phyloP scores from a whole-genome alignment of 768 basidiomycete species.

The Suillus fuscotomentosus region DNA sequence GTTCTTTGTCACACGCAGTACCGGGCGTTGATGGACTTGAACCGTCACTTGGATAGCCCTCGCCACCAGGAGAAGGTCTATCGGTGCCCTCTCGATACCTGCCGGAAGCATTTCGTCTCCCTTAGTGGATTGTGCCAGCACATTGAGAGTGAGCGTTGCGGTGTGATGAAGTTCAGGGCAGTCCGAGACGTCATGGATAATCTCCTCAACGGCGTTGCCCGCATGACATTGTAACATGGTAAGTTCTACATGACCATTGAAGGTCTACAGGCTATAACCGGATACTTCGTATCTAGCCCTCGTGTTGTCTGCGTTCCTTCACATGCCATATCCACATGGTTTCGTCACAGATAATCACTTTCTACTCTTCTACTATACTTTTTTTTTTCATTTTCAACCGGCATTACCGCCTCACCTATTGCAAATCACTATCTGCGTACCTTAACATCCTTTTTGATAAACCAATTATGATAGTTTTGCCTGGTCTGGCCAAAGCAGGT shows the following conservation, averaged over 20 bases:
- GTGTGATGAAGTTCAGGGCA: conserved; percentile 45
- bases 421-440: conserved; percentile 2
- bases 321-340: neutral
- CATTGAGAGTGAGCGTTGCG: conserved; percentile 63
- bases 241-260: neutral
- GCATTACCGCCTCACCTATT: neutral
- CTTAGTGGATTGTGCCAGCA: conserved; percentile 64
- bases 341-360: conserved; percentile 1
- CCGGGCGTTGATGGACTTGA: conserved; percentile 42
- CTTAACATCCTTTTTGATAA: neutral
- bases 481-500: neutral
- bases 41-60: conserved; percentile 66
- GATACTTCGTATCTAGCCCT: conserved; percentile 2
- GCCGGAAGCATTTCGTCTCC: conserved; percentile 42
- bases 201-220: conserved; percentile 21
- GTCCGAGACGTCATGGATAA: conserved; percentile 40
- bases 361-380: neutral
- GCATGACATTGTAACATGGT: conserved; percentile 17
- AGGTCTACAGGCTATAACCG: neutral
- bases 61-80: conserved; percentile 53
- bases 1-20: conserved; percentile 54
- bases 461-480: neutral
- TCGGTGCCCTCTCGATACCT: conserved; percentile 49
- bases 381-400: neutral
- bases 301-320: conserved; percentile 4